phyloP scores from a whole-genome alignment of 352 stramenopile species.

The Pythium plurisporium region DNA sequence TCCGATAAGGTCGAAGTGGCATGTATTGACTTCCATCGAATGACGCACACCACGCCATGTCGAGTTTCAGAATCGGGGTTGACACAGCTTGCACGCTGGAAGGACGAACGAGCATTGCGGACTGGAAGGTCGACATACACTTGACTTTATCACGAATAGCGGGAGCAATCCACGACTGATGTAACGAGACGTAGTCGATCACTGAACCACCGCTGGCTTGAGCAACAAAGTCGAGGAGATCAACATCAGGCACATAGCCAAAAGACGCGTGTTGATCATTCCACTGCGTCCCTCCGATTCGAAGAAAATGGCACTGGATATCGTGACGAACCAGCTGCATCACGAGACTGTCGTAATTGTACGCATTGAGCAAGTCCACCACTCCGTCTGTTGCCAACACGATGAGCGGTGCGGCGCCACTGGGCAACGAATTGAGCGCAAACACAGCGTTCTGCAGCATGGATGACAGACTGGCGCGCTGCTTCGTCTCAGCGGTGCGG shows the following conservation, averaged over 20 bases:
- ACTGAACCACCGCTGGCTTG: constrained; percentile 63
- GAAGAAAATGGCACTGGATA: constrained; percentile 82
- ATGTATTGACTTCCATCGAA: constrained; percentile 62
- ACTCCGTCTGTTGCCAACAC: constrained; percentile 85
- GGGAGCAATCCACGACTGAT: constrained; percentile 29
- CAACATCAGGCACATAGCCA: constrained; percentile 79
- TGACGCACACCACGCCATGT: constrained; percentile 63
- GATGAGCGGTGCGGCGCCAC: constrained; percentile 68
- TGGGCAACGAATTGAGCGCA: constrained; percentile 79
- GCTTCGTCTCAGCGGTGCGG: constrained; percentile 6
- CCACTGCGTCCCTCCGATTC: constrained; percentile 43
- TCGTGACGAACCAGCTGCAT: constrained; percentile 89
- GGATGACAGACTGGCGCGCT: constrained; percentile 55
- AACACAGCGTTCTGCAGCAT: constrained; percentile 85
- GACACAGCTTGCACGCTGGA: constrained; percentile 71
- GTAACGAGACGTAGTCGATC: constrained; percentile 57
- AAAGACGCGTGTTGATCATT: constrained; percentile 70
- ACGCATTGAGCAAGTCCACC: constrained; percentile 70
- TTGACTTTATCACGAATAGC: constrained; percentile 10
- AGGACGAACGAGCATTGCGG: constrained; percentile 53
- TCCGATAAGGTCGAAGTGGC: constrained; percentile 68
- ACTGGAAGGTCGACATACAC: constrained; percentile 58
- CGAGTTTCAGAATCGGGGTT: constrained; percentile 56
- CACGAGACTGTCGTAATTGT: constrained; percentile 80
- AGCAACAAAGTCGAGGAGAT: constrained; percentile 73